A percentile compares a stretch with the other conserved stretches of the same genome.
Conservation (phyloP, 2,329 filamentous ascomycete genomes). For the Coniochaeta sp. region DNA sequence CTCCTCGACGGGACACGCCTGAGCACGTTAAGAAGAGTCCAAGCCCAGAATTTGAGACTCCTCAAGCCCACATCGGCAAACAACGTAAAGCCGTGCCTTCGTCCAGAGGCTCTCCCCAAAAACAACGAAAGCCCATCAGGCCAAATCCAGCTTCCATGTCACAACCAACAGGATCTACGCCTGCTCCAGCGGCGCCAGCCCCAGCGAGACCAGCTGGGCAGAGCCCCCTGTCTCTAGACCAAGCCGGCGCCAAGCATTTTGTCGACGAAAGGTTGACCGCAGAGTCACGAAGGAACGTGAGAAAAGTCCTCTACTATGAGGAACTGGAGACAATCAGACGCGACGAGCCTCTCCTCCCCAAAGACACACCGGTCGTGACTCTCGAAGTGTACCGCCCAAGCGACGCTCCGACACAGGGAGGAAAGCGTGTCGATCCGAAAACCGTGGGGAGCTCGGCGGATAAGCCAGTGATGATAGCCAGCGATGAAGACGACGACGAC, state of each 20-base stretch:
- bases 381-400: not conserved
- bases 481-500: not conserved
- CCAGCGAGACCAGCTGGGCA: not conserved
- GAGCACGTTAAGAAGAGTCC: too few species aligned
- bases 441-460: not conserved
- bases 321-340: conserved; percentile 10
- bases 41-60: too few species aligned
- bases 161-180: too few species aligned
- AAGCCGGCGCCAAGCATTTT: not conserved
- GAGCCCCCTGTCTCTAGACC: not conserved
- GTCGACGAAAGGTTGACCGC: not conserved
- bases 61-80: too few species aligned
- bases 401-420: not conserved
- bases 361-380: not conserved
- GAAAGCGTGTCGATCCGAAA: not conserved
- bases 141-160: not conserved
- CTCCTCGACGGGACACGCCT: too few species aligned
- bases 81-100: too few species aligned
- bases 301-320: not conserved
- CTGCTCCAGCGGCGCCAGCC: too few species aligned
- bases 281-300: not conserved
- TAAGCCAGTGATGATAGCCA: not conserved
- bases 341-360: conserved; percentile 5
- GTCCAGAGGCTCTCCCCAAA: too few species aligned
- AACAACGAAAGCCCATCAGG: too few species aligned